Evolutionary conservation across 148 eudicot species (phyloP).

Genomic region (Polygonum maritimum): DNA sequence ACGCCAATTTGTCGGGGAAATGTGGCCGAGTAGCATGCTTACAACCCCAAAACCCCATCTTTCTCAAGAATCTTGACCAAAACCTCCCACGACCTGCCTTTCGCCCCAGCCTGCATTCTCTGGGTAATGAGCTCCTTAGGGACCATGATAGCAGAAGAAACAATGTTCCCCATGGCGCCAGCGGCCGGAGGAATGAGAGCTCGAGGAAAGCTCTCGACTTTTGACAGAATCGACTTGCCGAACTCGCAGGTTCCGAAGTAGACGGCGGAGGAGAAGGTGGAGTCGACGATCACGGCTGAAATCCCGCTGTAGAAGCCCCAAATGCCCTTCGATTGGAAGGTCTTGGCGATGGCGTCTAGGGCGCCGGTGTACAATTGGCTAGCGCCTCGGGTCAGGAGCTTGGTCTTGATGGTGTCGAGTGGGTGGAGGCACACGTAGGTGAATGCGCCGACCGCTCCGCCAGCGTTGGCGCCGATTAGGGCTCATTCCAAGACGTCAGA

Average conservation of each 20-base stretch:
- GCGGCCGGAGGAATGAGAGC: slow-evolving; percentile 74
- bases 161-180: slow-evolving; percentile 85
- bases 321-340: slow-evolving; percentile 56
- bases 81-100: slow-evolving; percentile 90
- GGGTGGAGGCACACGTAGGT: slow-evolving; percentile 77
- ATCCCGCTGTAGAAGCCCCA: slow-evolving; percentile 80
- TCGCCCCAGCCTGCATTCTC: slow-evolving; percentile 85
- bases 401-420: slow-evolving; percentile 79
- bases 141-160: slow-evolving; percentile 91
- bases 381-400: slow-evolving; percentile 79
- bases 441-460: slow-evolving; percentile 81
- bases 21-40: slow-evolving; percentile 86
- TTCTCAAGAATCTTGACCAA: slow-evolving; percentile 50
- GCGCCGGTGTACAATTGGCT: slow-evolving; percentile 56
- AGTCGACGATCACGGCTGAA: slow-evolving; percentile 81
- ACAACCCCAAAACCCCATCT: slow-evolving; percentile 76
- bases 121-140: slow-evolving; percentile 82
- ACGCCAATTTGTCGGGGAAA: slow-evolving; percentile 54
- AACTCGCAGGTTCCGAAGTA: slow-evolving; percentile 94
- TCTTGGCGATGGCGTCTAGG: slow-evolving; percentile 61
- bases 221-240: slow-evolving; percentile 65
- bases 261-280: slow-evolving; percentile 67
- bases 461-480: slow-evolving; percentile 65
- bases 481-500: slow-evolving; percentile 53
- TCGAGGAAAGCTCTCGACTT: slow-evolving; percentile 39